Base-by-base conservation (phyloP, 768 basidiomycete species). In the Rhizopogon vinicolor region DNA sequence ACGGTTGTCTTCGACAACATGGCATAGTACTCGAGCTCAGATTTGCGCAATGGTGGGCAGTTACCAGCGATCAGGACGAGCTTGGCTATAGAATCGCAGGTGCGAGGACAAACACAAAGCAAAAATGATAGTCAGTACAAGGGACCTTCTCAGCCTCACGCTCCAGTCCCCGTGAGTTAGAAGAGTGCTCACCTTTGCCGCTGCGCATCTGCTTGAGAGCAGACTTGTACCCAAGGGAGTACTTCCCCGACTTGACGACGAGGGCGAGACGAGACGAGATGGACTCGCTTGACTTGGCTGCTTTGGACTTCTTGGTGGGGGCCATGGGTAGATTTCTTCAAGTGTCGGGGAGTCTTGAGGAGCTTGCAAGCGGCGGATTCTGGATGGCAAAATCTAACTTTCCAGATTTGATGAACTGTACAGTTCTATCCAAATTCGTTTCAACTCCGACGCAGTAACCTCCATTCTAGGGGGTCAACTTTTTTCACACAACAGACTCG, bases 11-110 rank as follows among this genome's bases (percentile, higher is more conserved):
- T 99, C 63, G 94, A 97, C 72, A 99, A 83, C 95, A 97, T 97
- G 78, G 94, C 97, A 72, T 98, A 99, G 82, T 98, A 99, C 81
- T 99, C 97, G 57, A 99, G 83, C 82, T 99, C 97, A 58, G 96
- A 98, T 75, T 97, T 97, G 75, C 97, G 93, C 60, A 99, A 85
- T 60, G 97, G 97, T 56, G 97, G 97, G 79, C 94, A 97, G 80
- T 99, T 99, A 64, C 93, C 95, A 67, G 96, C 93, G 70, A 99
- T 97, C 74, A 99, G 78, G 70, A 99, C 89, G 64, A 99, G 92
- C 79, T 97, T 98, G 75, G 96, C 96, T 99, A 69, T 53, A 51
- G 40, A 31, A 41, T 41, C 37, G 39, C 39, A 52, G 25, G 43
- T 54, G 14, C 45, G 39, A 46, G 42, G 51, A 60, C 41, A 57